A percentile compares a stretch with the other conserved stretches of the same genome.
Evolutionary conservation across 495 filamentous ascomycete species (phyloP).

Genomic region (Daldinia grandis): DNA sequence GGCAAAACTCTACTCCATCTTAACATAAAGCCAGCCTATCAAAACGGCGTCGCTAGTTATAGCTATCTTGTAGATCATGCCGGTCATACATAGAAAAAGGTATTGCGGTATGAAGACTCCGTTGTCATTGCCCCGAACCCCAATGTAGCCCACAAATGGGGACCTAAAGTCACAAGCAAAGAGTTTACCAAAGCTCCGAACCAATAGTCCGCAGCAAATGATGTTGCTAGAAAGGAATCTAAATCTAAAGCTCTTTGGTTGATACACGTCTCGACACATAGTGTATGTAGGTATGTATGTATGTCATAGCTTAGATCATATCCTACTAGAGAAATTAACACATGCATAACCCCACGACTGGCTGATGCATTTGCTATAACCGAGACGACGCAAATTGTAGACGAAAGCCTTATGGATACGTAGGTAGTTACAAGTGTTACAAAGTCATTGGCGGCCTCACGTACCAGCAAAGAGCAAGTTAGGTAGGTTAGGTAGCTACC

Average conservation of each 20-base stretch:
- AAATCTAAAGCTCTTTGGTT: background rate
- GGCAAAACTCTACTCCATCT: background rate
- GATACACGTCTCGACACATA: background rate
- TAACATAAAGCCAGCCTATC: background rate
- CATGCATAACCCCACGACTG: background rate
- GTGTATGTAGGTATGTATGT: background rate
- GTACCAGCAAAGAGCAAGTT: background rate
- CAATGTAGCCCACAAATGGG: background rate
- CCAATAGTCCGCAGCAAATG: background rate
- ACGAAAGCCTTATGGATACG: background rate
- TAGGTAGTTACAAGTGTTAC: background rate
- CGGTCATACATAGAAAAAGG: background rate
- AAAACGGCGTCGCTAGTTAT: background rate
- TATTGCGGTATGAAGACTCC: background rate
- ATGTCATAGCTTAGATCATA: background rate
- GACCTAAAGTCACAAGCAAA: background rate
- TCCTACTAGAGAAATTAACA: background rate
- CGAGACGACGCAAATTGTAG: background rate
- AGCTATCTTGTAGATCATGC: slow-evolving; percentile 17
- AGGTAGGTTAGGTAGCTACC: no score
- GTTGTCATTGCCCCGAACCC: slow-evolving; percentile 4
- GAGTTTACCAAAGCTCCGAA: no score
- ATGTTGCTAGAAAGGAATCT: background rate
- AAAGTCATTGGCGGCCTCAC: background rate
- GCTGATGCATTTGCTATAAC: background rate